Evolutionary conservation across 1,284 basidiomycete species (phyloP).

Genomic region (Austropuccinia psidii): DNA sequence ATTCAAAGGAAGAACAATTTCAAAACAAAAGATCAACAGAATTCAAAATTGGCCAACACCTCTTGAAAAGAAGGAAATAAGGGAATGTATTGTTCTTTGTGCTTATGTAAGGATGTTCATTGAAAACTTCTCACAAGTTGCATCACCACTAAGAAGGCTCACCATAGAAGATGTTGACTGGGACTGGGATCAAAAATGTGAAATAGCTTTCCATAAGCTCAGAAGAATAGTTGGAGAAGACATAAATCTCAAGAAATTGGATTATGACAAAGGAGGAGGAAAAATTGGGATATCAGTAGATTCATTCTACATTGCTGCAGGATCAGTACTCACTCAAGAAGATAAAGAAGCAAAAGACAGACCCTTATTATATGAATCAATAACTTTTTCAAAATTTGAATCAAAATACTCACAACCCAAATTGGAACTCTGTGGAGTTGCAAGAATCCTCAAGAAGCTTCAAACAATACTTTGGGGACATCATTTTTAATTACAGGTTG

Average conservation of each 20-base stretch:
- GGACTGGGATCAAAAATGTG: constrained; percentile 2
- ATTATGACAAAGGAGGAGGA: background rate
- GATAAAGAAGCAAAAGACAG: background rate
- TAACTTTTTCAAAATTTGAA: background rate
- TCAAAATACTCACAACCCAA: constrained; percentile 16
- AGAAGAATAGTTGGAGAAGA: constrained; percentile 13
- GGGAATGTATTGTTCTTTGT: constrained; percentile 1
- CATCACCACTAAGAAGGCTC: background rate
- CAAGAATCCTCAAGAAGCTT: background rate
- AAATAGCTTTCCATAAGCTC: background rate
- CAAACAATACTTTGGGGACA: background rate
- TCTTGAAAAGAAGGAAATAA: no score
- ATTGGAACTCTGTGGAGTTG: background rate
- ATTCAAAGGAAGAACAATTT: no score
- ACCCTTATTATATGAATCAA: background rate
- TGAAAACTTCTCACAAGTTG: background rate
- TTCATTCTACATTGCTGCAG: constrained; percentile 1
- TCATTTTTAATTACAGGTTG: background rate
- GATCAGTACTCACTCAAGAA: background rate
- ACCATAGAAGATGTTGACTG: background rate
- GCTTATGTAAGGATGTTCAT: constrained; percentile 24
- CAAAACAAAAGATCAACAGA: no score
- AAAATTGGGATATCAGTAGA: constrained; percentile 4
- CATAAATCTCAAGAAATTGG: background rate
- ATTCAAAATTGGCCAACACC: no score